Evolutionary conservation across 331 rosid genomes (phyloP).

Genomic region (Rosa hybrid): DNA sequence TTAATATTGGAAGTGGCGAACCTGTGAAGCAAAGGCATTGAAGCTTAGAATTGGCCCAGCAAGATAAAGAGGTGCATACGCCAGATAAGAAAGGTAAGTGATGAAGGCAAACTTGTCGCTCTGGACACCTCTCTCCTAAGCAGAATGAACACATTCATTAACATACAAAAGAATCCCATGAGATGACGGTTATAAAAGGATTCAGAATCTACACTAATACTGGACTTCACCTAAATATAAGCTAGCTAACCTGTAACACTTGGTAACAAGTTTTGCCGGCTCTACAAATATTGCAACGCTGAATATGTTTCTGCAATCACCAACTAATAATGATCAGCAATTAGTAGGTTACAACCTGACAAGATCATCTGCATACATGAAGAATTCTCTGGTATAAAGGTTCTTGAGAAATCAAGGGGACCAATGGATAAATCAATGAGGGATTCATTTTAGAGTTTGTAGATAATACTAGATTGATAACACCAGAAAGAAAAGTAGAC

Average conservation of each 20-base stretch:
- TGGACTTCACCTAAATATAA: slow-evolving; percentile 27
- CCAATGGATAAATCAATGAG: not conserved
- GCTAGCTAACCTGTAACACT: slow-evolving; percentile 75
- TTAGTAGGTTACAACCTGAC: not conserved
- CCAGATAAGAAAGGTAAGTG: slow-evolving; percentile 78
- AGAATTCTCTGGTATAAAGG: not conserved
- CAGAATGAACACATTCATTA: slow-evolving; percentile 27
- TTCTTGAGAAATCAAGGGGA: not conserved
- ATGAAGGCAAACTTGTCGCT: slow-evolving; percentile 52
- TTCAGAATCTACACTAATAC: slow-evolving; percentile 18
- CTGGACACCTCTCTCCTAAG: slow-evolving; percentile 72
- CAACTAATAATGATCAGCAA: slow-evolving; percentile 27
- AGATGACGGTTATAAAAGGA: slow-evolving; percentile 21
- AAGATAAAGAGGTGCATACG: slow-evolving; percentile 89
- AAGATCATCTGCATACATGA: not conserved
- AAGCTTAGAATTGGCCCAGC: slow-evolving; percentile 94
- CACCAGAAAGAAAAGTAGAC: not conserved
- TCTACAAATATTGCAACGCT: slow-evolving; percentile 73
- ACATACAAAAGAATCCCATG: slow-evolving; percentile 26
- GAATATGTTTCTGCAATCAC: slow-evolving; percentile 76
- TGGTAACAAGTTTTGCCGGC: slow-evolving; percentile 80
- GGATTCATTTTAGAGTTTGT: not conserved
- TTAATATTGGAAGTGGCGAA: slow-evolving; percentile 34
- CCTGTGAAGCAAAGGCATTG: slow-evolving; percentile 98
- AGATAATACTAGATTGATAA: not conserved